These are phyloP conservation scores for Solanum dulcamara DNA, from an alignment of 257 asterid genomes.

Conservation along the genomic window DNA sequence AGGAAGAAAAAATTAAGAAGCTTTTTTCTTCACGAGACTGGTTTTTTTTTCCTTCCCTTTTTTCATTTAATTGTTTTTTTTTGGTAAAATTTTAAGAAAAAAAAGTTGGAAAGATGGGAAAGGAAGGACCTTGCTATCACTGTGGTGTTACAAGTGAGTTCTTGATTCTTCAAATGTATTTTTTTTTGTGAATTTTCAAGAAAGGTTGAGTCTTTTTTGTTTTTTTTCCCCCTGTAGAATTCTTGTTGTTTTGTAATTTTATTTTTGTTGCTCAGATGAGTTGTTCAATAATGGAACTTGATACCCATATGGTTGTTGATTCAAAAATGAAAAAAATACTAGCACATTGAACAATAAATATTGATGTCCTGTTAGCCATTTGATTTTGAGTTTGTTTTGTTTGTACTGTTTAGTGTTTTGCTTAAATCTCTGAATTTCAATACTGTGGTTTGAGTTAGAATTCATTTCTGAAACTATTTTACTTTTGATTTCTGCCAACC, in stretches of 20 bases:
- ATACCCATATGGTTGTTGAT: conserved; percentile 16
- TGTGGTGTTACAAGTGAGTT: conserved; percentile 99
- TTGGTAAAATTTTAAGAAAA: conserved; percentile 17
- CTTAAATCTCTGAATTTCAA: not conserved
- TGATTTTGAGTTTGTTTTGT: not conserved
- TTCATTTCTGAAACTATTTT: not conserved
- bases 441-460: not conserved
- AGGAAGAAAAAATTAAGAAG: conserved; percentile 8
- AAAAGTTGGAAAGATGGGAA: conserved; percentile 43
- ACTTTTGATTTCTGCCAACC: not conserved
- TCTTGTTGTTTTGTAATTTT: conserved; percentile 3
- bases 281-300: conserved; percentile 16
- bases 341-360: conserved; percentile 19
- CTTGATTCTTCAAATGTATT: conserved; percentile 1
- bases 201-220: conserved; percentile 11
- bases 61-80: conserved; percentile 13
- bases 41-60: not conserved
- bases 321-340: conserved; percentile 8
- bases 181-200: not conserved
- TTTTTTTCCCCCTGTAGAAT: conserved; percentile 6
- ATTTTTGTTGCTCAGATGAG: conserved; percentile 9
- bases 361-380: conserved; percentile 8
- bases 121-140: conserved; percentile 99
- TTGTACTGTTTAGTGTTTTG: not conserved
- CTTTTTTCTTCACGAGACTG: conserved; percentile 6